These are phyloP conservation scores for Cystobasidiopsis lactophilus DNA, from an alignment of 768 basidiomycete species.

Conservation along the genomic window DNA sequence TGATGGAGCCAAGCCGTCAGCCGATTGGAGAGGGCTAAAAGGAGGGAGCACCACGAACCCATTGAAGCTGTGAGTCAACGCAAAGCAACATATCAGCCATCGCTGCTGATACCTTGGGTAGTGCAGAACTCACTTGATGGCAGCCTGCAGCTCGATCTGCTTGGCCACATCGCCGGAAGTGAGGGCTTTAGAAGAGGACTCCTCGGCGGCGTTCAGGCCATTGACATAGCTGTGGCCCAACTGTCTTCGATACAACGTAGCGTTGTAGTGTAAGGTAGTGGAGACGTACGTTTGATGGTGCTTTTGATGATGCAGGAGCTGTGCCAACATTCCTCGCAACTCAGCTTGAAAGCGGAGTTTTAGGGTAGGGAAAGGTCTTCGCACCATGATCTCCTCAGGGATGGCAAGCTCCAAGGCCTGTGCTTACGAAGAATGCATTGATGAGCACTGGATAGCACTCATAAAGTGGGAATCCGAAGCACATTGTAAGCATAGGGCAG, in stretches of 20 bases:
- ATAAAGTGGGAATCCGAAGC: background rate
- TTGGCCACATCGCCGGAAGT: slow-evolving; percentile 40
- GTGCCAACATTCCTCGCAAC: no score
- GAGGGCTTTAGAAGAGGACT: slow-evolving; percentile 38
- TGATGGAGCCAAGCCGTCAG: no score
- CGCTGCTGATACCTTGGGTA: no score
- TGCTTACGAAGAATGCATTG: no score
- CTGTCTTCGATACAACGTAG: background rate
- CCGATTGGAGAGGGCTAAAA: no score
- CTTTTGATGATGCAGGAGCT: slow-evolving; percentile 48
- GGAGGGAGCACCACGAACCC: no score
- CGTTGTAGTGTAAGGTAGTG: no score
- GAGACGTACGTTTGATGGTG: slow-evolving; percentile 33
- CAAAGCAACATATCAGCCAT: no score
- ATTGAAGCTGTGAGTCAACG: no score
- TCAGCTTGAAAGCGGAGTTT: no score
- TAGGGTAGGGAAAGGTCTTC: no score
- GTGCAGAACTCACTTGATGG: slow-evolving; percentile 46
- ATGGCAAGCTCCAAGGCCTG: slow-evolving; percentile 31
- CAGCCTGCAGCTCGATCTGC: slow-evolving; percentile 63
- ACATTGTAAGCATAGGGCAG: slow-evolving; percentile 1
- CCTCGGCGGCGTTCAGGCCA: slow-evolving; percentile 80
- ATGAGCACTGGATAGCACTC: no score
- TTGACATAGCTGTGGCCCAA: slow-evolving; percentile 75
- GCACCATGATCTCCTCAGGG: slow-evolving; percentile 72